Conservation (phyloP, 1,284 basidiomycete species). For the Phellopilus nigrolimitatus region DNA sequence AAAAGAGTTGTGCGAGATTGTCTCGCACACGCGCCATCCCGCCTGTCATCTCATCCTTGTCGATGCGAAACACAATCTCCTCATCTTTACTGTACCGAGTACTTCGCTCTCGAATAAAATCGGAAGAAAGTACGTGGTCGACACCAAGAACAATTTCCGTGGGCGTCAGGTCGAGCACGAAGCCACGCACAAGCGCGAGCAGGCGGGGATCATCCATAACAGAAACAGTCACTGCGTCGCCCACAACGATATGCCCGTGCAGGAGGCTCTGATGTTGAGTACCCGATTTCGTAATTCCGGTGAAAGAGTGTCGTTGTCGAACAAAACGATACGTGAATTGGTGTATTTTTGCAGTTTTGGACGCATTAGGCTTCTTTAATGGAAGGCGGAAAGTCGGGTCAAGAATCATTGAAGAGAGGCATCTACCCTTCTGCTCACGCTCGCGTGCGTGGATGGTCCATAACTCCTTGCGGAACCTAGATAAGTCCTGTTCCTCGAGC, state of each 20-base stretch:
- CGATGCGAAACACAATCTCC: conserved; percentile 74
- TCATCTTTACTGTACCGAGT: conserved; percentile 18
- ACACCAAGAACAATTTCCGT: conserved; percentile 70
- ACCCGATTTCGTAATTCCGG: conserved; percentile 14
- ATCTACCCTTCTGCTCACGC: conserved; percentile 76
- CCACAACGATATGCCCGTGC: conserved; percentile 71
- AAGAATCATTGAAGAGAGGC: conserved; percentile 77
- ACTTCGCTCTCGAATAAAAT: conserved; percentile 33
- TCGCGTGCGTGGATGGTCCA: conserved; percentile 88
- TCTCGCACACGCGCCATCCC: conserved; percentile 87
- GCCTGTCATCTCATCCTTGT: conserved; percentile 87
- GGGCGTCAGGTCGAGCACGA: conserved; percentile 69
- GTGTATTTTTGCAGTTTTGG: conserved; percentile 36
- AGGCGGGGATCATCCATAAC: conserved; percentile 82
- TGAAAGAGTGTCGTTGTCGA: conserved; percentile 32
- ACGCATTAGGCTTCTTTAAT: too few relatives aligned
- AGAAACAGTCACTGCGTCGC: conserved; percentile 71
- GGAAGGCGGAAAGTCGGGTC: conserved; percentile 32
- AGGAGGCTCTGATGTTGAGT: conserved; percentile 41
- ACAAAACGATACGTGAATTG: conserved; percentile 63
- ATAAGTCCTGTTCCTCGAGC: conserved; percentile 84
- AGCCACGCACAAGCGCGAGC: conserved; percentile 81
- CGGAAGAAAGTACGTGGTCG: conserved; percentile 70
- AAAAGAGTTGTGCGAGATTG: conserved; percentile 89
- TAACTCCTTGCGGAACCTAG: conserved; percentile 82